Conservation (phyloP, 2,329 filamentous ascomycete species). For the Domatiomyces globalis region DNA sequence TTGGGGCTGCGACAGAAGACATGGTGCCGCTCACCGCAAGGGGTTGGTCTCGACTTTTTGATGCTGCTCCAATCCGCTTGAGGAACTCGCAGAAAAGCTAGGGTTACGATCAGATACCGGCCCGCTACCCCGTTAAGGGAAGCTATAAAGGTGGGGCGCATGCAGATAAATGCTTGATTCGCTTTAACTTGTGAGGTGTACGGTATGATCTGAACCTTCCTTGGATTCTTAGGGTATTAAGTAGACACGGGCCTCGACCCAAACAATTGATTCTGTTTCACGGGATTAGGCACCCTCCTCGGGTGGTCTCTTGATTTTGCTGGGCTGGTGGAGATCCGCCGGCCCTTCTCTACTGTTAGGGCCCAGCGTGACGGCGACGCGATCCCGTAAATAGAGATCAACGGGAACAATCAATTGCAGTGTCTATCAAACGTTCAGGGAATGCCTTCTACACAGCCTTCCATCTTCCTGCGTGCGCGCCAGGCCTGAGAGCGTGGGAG, state of each 20-base stretch:
- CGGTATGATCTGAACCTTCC: background rate
- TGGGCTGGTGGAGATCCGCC: background rate
- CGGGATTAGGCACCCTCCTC: background rate
- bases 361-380: background rate
- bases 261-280: background rate
- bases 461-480: background rate
- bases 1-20: conserved; percentile 8
- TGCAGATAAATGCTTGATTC: background rate
- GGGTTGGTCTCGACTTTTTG: conserved; percentile 2
- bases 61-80: background rate
- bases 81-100: background rate
- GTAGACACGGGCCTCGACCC: background rate
- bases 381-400: background rate
- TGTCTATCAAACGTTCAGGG: background rate
- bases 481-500: background rate
- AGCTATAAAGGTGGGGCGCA: conserved; percentile 1
- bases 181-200: background rate
- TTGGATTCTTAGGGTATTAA: background rate
- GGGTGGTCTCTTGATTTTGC: background rate
- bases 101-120: background rate
- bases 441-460: background rate
- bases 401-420: background rate
- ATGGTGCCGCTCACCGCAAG: background rate
- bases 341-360: background rate
- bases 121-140: conserved; percentile 1